Evolutionary conservation across 257 asterid species (phyloP), one percentile per base, ranked within the genome.

Genomic region (Scutellaria minor): DNA sequence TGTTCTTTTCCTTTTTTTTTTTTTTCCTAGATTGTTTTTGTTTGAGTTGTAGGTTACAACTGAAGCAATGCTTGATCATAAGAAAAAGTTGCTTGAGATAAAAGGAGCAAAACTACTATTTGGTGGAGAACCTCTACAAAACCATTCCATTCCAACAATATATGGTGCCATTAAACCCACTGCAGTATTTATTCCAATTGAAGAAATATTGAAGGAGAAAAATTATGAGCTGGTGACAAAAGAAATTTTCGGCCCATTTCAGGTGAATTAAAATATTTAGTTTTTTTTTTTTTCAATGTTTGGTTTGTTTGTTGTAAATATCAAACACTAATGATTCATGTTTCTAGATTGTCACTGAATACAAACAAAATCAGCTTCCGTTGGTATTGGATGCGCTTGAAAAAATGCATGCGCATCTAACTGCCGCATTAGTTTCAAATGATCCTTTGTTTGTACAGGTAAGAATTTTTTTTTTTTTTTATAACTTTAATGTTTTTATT

Each of bases 81-180:
- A 79, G 78, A 88, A 79, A 53, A 84, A 90, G 46, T 75, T 95
- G 83, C 93, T 92, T 6, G 70, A 95, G 81, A 90, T 95, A 66
- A 85, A 92, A 20, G 99, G 98, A 79, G 84, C 98, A 0, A 87
- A 87, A 72, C 84, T 95, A 55, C 78, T 95, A 11, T 95, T 95
- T 72, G 99, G 99, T 60, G 99, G 99, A 31, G 88, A 92, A 80
- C 79, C 84, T 47, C 80, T 95, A 41, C 62, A 87, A 78, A 90
- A 83, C 74, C 98, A 92, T 84, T 84, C 90, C 12, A 95, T 95
- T 73, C 99, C 99, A 52, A 12, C 80, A 51, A 62, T 95, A 56
- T 95, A 95, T 73, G 99, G 99, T 63, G 96, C 98, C 75, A 88
- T 95, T 67, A 87, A 79, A 86, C 98, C 99, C 1, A 95, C 98